Evolutionary conservation across 768 basidiomycete species (phyloP).

Genomic region (Mycena maculata): DNA sequence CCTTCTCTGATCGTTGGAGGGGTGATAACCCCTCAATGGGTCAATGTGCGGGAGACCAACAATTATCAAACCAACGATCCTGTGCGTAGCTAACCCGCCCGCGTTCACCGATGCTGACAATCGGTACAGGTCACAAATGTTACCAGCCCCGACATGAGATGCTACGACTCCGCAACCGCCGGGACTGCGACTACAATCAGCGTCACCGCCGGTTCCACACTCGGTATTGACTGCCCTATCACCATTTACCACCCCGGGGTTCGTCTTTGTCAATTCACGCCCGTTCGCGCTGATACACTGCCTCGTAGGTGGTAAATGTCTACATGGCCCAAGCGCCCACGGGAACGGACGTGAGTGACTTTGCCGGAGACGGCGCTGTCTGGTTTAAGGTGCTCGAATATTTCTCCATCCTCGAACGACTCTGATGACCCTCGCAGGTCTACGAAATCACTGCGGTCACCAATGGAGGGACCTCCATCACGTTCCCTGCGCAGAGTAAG

Average conservation of each 20-base stretch:
- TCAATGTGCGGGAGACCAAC: constrained; percentile 57
- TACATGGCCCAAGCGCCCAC: constrained; percentile 60
- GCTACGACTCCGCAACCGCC: constrained; percentile 55
- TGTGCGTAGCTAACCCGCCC: constrained; percentile 35
- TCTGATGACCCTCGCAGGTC: constrained; percentile 42
- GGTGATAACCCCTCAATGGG: constrained; percentile 51
- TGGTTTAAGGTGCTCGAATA: constrained; percentile 55
- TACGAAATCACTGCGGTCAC: constrained; percentile 58
- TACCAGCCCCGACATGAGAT: constrained; percentile 59
- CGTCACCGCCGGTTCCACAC: constrained; percentile 56
- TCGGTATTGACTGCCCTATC: constrained; percentile 56
- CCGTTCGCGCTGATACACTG: background rate
- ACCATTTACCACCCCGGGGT: constrained; percentile 64
- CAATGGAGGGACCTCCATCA: constrained; percentile 58
- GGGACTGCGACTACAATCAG: constrained; percentile 56
- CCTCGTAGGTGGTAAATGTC: constrained; percentile 49
- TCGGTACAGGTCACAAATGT: constrained; percentile 56
- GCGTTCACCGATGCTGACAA: too few relatives aligned
- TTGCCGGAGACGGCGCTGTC: constrained; percentile 57
- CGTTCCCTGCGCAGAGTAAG: constrained; percentile 57
- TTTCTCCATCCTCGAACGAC: constrained; percentile 12
- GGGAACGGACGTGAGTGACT: constrained; percentile 49
- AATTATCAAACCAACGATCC: constrained; percentile 57
- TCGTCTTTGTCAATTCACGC: constrained; percentile 17
- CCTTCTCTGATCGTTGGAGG: constrained; percentile 56